A percentile compares a stretch with the other conserved stretches of the same genome.
Evolutionary conservation across 169 alveolate species (phyloP).

Genomic region (Plasmodium inui): DNA sequence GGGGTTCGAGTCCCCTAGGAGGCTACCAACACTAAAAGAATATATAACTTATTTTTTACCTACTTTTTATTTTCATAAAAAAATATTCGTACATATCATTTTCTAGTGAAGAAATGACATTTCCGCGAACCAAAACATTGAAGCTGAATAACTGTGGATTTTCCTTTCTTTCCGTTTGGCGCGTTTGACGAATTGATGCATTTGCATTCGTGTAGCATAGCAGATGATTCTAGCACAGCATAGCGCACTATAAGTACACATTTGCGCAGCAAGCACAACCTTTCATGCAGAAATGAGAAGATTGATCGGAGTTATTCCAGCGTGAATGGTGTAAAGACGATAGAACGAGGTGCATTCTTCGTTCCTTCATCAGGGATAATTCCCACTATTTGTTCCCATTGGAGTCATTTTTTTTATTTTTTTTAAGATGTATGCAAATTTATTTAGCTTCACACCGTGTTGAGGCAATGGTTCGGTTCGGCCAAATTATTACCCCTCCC

Average conservation of each 20-base stretch:
- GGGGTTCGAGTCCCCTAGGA: conserved; percentile 99
- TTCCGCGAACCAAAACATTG: background rate
- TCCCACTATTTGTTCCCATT: background rate
- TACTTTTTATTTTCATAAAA: background rate
- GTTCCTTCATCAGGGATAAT: too few species aligned
- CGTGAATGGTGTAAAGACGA: background rate
- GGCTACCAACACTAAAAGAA: conserved; percentile 78
- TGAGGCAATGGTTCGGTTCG: background rate
- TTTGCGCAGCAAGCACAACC: background rate
- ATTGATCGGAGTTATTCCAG: background rate
- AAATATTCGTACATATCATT: background rate
- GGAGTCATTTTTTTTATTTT: background rate
- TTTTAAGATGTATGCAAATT: background rate
- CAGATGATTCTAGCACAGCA: background rate
- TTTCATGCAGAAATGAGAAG: background rate
- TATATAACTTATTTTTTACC: background rate
- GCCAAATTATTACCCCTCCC: background rate
- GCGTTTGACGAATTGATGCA: background rate
- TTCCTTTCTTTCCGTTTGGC: background rate
- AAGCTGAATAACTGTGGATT: background rate
- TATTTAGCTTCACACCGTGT: background rate
- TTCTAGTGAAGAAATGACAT: background rate
- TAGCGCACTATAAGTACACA: background rate
- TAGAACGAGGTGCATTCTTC: background rate
- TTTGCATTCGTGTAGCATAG: background rate